A percentile compares a stretch with the other conserved stretches of the same genome.
These are phyloP conservation scores for Echria macrotheca DNA, from an alignment of 495 filamentous ascomycete species.

Conservation along the genomic window DNA sequence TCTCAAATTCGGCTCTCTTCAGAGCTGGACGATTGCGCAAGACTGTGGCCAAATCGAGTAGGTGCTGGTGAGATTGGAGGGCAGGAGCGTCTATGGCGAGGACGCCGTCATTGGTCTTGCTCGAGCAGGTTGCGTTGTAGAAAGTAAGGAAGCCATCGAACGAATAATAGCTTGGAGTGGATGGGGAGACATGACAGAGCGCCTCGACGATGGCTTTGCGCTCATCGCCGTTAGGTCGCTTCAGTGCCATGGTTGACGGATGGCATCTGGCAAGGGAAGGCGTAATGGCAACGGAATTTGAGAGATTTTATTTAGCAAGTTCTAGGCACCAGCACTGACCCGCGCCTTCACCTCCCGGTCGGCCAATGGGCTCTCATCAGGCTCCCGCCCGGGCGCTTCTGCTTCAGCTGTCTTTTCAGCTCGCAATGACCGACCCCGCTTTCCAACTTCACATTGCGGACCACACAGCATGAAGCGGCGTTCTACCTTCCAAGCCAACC, in stretches of 20 bases:
- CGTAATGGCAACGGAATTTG: too few relatives aligned
- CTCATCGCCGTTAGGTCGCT: neutral
- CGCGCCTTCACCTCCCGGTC: too few relatives aligned
- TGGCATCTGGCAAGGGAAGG: too few relatives aligned
- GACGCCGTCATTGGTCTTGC: neutral
- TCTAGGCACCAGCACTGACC: too few relatives aligned
- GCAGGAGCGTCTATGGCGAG: neutral
- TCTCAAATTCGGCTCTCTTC: neutral
- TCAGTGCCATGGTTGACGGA: neutral
- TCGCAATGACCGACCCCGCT: too few relatives aligned
- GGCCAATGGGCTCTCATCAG: too few relatives aligned
- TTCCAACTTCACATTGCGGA: too few relatives aligned
- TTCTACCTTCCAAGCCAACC: too few relatives aligned
- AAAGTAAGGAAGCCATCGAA: neutral
- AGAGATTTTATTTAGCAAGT: too few relatives aligned
- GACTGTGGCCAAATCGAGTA: neutral
- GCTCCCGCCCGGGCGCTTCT: too few relatives aligned
- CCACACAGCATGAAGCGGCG: too few relatives aligned
- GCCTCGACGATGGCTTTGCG: neutral
- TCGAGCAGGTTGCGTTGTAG: neutral
- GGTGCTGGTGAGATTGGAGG: neutral
- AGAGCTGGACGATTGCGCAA: neutral
- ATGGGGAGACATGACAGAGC: neutral
- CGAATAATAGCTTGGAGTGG: neutral
- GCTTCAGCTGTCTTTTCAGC: too few relatives aligned